Evolutionary conservation across 2,329 filamentous ascomycete species (phyloP), one percentile per base, ranked within the genome.

Genomic region (Apiospora kogelbergensis): DNA sequence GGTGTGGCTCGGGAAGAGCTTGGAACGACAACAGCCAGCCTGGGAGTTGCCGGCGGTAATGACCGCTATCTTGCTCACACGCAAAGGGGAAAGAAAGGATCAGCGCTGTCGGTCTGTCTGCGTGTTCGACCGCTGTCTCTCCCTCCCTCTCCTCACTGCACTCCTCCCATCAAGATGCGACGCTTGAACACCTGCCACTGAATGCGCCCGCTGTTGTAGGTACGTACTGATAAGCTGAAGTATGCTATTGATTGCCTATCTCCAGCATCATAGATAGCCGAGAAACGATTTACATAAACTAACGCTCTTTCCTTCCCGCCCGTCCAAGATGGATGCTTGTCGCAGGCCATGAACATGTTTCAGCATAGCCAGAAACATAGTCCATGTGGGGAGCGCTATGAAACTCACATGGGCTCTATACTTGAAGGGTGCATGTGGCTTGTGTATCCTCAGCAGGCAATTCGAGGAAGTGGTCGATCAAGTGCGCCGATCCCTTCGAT

Each of bases 351-450:
- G 53, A 60, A 60, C 53, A 60, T 60, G 53, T 60, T 60, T 60
- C 53, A 60, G 53, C 53, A 60, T 60, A 60, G 26, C 53, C 53
- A 37, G 53, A 60, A 60, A 60, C 53, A 37, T 37, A 60, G 53
- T 60, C 53, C 53, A 60, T 60, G 53, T 60, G 53, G 53, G 30
- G 53, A 60, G 30, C 30, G 53, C 53, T 30, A 60, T 60, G 53
- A 60, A 60, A 60, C 26, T 60, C 30, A 60, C 53, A 37, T 60
- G 53, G 26, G 48, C 48, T 30, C 30, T 37, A n/a, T 60, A 37
- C 30, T 11, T 26, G 46, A 53, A 26, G 22, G 22, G 26, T 60
- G 53, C 30, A 60, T 37, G 53, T 60, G 53, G 53, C 48, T 53
- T 60, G 53, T 57, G 53, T 60, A 60, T 60, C 53, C 53, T 17